Base-by-base conservation (phyloP, 768 basidiomycete genomes). In the Panaeolus cyanescens region DNA sequence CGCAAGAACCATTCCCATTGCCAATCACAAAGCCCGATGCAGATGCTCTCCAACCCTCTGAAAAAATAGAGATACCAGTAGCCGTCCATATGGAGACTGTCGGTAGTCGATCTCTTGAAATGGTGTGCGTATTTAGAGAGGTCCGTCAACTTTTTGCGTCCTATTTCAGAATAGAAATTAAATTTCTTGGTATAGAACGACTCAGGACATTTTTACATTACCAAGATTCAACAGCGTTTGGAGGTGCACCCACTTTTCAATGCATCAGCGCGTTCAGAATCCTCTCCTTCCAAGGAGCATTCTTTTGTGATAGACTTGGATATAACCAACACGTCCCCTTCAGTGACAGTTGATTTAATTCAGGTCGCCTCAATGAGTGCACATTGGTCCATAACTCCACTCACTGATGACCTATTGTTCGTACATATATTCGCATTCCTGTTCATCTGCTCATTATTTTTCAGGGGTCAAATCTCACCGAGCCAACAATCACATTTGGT, bases 321-420 rank as follows among this genome's bases (percentile, higher is more conserved):
- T 63, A 65, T 92, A 6, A 80, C 80, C 55, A 91, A 91, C 68
- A 59, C 79, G 0, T 77, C 77, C 0, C 68, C 74, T 19, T 76
- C 76, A 4, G 70, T 70, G 22, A 67, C 78, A 15, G 67, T 91
- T 32, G 66, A 71, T 15, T 64, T 95, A 17, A 79, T 78, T 3
- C 87, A 91, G 64, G 66, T 95, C 6, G 83, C 81, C 3, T 80
- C 84, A 28, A 63, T 93, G 55, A 93, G 93, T 65, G 85, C 91
- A 0, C 75, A 77, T 5, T 95, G 94, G 94, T 71, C 72, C 39
- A 87, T 84, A 62, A 70, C 71, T 1, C 67, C 81, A 6, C 57
- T 83, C n/a, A 64, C 72, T 2, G 71, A 75, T 9, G 63, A 70
- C 15, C 63, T 70, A 19, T 68, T 75, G 88, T 90, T 65, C 71